These are phyloP conservation scores for Rhododendron ferrugineum DNA, from an alignment of 148 eudicot genomes.

Conservation along the genomic window DNA sequence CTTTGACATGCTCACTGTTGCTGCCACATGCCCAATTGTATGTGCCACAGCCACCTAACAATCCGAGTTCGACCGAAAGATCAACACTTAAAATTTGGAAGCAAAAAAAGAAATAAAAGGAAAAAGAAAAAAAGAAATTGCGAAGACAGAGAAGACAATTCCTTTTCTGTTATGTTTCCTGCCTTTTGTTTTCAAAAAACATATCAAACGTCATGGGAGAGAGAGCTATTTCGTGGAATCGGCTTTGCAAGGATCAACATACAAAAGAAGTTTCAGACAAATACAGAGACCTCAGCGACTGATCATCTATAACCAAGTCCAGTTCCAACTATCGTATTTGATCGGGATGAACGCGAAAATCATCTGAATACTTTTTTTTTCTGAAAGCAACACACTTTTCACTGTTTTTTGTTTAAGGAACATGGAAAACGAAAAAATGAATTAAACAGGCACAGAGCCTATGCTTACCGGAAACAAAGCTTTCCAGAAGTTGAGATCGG, in stretches of 20 bases:
- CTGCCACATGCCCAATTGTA: slow-evolving; percentile 60
- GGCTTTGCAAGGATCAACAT: too few relatives aligned
- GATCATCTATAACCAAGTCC: too few relatives aligned
- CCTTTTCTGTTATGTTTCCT: neutral
- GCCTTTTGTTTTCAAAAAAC: neutral
- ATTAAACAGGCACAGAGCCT: neutral
- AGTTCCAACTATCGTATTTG: too few relatives aligned
- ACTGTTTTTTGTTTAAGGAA: neutral
- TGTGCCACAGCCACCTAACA: slow-evolving; percentile 51
- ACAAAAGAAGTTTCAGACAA: too few relatives aligned
- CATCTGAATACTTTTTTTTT: too few relatives aligned
- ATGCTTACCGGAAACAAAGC: slow-evolving; percentile 40
- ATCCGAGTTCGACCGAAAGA: neutral
- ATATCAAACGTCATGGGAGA: neutral
- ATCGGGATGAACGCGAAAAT: too few relatives aligned
- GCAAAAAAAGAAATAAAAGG: too few relatives aligned
- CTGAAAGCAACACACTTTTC: too few relatives aligned
- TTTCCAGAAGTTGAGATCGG: slow-evolving; percentile 49
- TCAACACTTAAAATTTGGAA: neutral
- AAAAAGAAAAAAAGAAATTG: neutral
- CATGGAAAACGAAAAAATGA: neutral
- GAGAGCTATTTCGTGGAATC: neutral
- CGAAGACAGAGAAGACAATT: neutral
- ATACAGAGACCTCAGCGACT: too few relatives aligned
- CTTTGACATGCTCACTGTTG: slow-evolving; percentile 58